A percentile compares a stretch with the other conserved stretches of the same genome.
Evolutionary conservation across 352 stramenopile genomes (phyloP).

Genomic region (Phytopythium boreale): DNA sequence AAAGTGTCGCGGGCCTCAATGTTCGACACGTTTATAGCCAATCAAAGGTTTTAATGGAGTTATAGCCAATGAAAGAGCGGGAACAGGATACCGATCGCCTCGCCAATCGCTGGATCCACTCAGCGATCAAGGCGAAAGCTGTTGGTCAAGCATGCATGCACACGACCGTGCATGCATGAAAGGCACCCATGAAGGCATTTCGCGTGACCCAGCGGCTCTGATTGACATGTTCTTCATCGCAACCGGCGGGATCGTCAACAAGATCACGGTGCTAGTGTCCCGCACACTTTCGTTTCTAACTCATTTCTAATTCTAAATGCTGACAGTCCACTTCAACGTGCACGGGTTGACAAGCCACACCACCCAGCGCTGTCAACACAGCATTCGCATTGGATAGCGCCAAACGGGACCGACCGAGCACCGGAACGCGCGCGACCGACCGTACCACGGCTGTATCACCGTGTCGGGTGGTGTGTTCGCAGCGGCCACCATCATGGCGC

Average conservation of each 20-base stretch:
- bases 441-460: too few relatives aligned
- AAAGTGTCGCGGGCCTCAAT: neutral
- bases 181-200: too few relatives aligned
- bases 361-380: too few relatives aligned
- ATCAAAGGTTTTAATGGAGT: neutral
- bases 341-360: too few relatives aligned
- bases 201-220: too few relatives aligned
- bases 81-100: neutral
- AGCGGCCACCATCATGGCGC: neutral
- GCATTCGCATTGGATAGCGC: too few relatives aligned
- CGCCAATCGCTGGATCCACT: too few relatives aligned
- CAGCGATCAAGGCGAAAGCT: too few relatives aligned
- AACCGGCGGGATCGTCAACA: neutral
- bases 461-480: neutral
- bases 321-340: neutral
- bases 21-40: neutral
- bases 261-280: neutral
- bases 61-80: slow-evolving; percentile 1
- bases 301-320: neutral
- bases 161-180: too few relatives aligned
- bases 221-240: too few relatives aligned
- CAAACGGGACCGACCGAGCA: neutral
- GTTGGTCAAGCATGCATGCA: too few relatives aligned
- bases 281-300: neutral
- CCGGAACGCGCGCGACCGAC: neutral